Evolutionary conservation across 2,329 filamentous ascomycete genomes (phyloP).

Genomic region (Zymoseptoria tritici): DNA sequence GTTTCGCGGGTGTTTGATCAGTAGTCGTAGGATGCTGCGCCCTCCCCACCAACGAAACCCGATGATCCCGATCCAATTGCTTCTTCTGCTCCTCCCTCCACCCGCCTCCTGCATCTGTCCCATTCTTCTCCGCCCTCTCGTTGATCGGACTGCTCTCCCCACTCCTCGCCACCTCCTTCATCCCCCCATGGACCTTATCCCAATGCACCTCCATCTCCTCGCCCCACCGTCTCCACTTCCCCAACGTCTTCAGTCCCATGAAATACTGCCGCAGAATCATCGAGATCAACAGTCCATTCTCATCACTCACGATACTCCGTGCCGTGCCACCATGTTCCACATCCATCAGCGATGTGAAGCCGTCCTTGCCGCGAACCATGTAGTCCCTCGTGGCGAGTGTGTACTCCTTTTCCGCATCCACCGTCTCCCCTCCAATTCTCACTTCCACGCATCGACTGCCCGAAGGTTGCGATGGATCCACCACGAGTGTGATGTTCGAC

Average conservation of each 20-base stretch:
- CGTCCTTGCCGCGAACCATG: conserved; percentile 74
- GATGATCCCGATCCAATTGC: conserved; percentile 5
- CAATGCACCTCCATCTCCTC: conserved; percentile 58
- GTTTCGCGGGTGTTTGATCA: background rate
- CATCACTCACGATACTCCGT: conserved; percentile 73
- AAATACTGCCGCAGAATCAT: conserved; percentile 87
- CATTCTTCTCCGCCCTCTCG: background rate
- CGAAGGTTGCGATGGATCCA: conserved; percentile 55
- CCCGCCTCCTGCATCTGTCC: background rate
- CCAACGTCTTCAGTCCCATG: conserved; percentile 73
- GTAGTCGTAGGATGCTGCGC: conserved; percentile 9
- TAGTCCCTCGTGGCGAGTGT: conserved; percentile 74
- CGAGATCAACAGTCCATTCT: conserved; percentile 79
- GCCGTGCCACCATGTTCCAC: conserved; percentile 63
- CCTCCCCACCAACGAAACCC: conserved; percentile 14
- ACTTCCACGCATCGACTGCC: conserved; percentile 58
- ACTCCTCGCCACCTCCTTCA: conserved; percentile 35
- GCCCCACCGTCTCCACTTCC: conserved; percentile 65
- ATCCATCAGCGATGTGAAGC: conserved; percentile 67
- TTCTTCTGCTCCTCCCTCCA: background rate
- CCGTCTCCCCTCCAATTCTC: conserved; percentile 52
- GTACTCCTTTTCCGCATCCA: conserved; percentile 60
- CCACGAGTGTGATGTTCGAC: conserved; percentile 70
- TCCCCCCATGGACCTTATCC: conserved; percentile 54
- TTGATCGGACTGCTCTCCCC: background rate